These are phyloP conservation scores for Zygosaccharomyces siamensis DNA, from an alignment of 805 yeast species.

Conservation along the genomic window DNA sequence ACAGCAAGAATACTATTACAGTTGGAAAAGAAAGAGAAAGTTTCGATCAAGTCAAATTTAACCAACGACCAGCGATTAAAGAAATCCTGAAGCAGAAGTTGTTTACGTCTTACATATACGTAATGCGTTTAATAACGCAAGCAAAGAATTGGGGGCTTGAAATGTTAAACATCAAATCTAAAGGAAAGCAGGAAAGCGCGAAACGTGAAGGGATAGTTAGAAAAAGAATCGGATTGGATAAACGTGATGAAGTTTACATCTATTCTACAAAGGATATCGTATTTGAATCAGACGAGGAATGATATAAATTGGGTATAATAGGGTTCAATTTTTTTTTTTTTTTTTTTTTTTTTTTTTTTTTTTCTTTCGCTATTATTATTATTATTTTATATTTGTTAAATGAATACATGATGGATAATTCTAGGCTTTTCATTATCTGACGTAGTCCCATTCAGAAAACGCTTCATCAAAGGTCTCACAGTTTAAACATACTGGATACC, in stretches of 20 bases:
- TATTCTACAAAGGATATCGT: conserved; percentile 42
- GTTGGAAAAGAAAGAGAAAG: conserved; percentile 15
- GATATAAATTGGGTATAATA: conserved; percentile 5
- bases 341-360: not conserved
- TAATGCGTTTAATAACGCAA: conserved; percentile 47
- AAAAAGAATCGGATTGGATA: conserved; percentile 25
- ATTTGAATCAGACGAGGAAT: conserved; percentile 34
- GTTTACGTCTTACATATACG: conserved; percentile 34
- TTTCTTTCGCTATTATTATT: too few relatives aligned
- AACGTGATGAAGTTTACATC: conserved; percentile 38
- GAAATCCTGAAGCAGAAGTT: conserved; percentile 23
- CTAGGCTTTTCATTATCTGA: conserved; percentile 4
- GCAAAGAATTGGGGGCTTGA: conserved; percentile 56
- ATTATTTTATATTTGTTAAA: too few relatives aligned
- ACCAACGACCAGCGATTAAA: conserved; percentile 18
- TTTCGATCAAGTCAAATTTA: conserved; percentile 20
- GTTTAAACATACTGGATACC: conserved; percentile 25
- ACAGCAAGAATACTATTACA: not conserved
- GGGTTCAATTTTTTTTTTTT: not conserved
- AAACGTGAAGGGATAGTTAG: conserved; percentile 25
- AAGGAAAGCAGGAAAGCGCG: conserved; percentile 21
- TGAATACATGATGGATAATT: too few relatives aligned
- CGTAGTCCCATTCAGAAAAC: conserved; percentile 30
- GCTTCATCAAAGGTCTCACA: conserved; percentile 24
- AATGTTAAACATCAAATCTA: conserved; percentile 43